These are phyloP conservation scores for Neonectria punicea DNA, from an alignment of 2,329 filamentous ascomycete genomes.

Conservation along the genomic window DNA sequence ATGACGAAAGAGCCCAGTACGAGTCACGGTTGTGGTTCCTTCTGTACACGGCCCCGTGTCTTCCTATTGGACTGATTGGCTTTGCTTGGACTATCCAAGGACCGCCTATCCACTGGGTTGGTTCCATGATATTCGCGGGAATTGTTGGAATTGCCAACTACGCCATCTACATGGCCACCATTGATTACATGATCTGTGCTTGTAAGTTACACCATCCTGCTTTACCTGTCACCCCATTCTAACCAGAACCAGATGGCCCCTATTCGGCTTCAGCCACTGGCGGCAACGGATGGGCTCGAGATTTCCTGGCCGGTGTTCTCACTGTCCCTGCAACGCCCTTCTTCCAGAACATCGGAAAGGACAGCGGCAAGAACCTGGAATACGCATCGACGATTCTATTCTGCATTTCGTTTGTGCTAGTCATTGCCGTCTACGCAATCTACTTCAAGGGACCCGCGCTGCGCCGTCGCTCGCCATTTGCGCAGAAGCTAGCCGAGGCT, in stretches of 20 bases:
- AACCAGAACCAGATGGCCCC: conserved; percentile 56
- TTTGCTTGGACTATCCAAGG: conserved; percentile 76
- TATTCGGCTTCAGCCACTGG: conserved; percentile 81
- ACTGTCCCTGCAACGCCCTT: conserved; percentile 75
- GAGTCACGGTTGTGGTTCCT: conserved; percentile 75
- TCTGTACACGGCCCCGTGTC: conserved; percentile 67
- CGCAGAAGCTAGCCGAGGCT: conserved; percentile 67
- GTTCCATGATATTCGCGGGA: conserved; percentile 70
- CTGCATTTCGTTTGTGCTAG: conserved; percentile 69
- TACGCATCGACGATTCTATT: conserved; percentile 73
- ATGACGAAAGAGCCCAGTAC: conserved; percentile 71
- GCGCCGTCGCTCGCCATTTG: conserved; percentile 71
- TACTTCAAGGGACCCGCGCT: conserved; percentile 72
- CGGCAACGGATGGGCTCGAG: conserved; percentile 78
- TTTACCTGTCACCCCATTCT: neutral
- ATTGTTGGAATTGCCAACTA: conserved; percentile 80
- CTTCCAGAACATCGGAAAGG: conserved; percentile 65
- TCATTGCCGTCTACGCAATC: conserved; percentile 72
- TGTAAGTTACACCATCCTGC: conserved; percentile 22
- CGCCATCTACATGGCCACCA: conserved; percentile 79
- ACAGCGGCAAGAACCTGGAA: conserved; percentile 61
- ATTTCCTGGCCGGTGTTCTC: conserved; percentile 78
- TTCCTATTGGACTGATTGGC: conserved; percentile 75
- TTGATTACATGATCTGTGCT: conserved; percentile 72
- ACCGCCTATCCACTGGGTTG: conserved; percentile 74